Percentiles rank a stretch among this genome's conserved stretches.
Evolutionary conservation across 768 basidiomycete species (phyloP).

Genomic region (Mycena epipterygia): DNA sequence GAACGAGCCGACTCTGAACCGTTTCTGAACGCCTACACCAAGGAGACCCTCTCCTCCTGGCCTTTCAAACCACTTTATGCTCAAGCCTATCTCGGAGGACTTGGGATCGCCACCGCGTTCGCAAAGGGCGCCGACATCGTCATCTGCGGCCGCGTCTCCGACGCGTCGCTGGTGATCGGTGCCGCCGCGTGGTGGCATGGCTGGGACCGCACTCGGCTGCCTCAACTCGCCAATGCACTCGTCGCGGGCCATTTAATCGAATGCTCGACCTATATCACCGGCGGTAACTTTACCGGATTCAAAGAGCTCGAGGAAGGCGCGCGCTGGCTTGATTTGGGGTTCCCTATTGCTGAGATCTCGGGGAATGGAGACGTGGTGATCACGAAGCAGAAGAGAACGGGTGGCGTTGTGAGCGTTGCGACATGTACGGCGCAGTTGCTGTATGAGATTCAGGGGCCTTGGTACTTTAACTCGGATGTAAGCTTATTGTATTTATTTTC

Average conservation of each 20-base stretch:
- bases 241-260: constrained; percentile 35
- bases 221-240: constrained; percentile 32
- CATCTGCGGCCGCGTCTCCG: constrained; percentile 33
- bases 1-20: constrained; percentile 20
- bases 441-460: constrained; percentile 37
- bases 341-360: constrained; percentile 34
- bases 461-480: constrained; percentile 38
- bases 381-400: constrained; percentile 29
- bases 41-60: constrained; percentile 29
- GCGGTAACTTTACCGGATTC: constrained; percentile 35
- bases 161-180: constrained; percentile 32
- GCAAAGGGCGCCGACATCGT: constrained; percentile 34
- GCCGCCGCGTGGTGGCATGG: constrained; percentile 38
- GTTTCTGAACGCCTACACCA: constrained; percentile 26
- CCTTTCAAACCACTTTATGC: constrained; percentile 33
- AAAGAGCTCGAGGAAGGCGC: constrained; percentile 32
- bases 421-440: constrained; percentile 35
- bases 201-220: constrained; percentile 30
- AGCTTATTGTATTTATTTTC: neutral
- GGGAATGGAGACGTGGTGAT: constrained; percentile 29
- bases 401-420: constrained; percentile 32
- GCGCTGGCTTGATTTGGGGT: constrained; percentile 32
- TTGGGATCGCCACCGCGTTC: constrained; percentile 34
- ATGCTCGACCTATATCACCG: constrained; percentile 36
- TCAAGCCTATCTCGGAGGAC: constrained; percentile 33